phyloP scores from a whole-genome alignment of 768 basidiomycete species.

The Tylopilus balloui region DNA sequence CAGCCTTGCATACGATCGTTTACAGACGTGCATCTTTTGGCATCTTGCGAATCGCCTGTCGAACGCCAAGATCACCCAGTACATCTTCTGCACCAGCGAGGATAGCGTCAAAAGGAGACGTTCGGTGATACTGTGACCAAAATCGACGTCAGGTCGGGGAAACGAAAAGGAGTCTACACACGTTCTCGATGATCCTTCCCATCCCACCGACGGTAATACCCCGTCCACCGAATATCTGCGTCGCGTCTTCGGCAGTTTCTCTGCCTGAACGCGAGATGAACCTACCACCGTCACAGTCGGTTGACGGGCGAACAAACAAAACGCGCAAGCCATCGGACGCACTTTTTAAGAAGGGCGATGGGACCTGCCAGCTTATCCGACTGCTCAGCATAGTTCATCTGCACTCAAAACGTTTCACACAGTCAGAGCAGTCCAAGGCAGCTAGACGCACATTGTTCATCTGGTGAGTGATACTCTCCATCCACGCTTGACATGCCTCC shows the following conservation, averaged over 20 bases:
- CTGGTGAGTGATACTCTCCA: conserved; percentile 85
- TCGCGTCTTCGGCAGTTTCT: conserved; percentile 61
- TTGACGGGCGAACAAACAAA: background rate
- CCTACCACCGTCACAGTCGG: conserved; percentile 32
- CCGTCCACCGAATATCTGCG: conserved; percentile 86
- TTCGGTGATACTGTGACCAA: conserved; percentile 63
- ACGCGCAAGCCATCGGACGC: conserved; percentile 21
- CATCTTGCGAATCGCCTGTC: conserved; percentile 70
- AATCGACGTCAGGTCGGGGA: background rate
- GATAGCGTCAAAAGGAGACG: conserved; percentile 80
- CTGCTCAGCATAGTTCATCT: conserved; percentile 87
- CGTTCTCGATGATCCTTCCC: conserved; percentile 81
- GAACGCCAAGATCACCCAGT: conserved; percentile 66
- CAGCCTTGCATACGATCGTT: conserved; percentile 6
- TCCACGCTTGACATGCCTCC: conserved; percentile 83
- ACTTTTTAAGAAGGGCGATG: conserved; percentile 89
- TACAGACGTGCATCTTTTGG: conserved; percentile 46
- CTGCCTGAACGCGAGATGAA: conserved; percentile 57
- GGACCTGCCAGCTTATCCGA: conserved; percentile 83
- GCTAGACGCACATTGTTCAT: conserved; percentile 71
- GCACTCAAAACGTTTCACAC: background rate
- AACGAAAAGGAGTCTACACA: conserved; percentile 38
- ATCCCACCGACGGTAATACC: conserved; percentile 83
- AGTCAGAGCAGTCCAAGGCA: background rate
- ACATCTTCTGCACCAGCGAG: conserved; percentile 79